A percentile compares a stretch with the other conserved stretches of the same genome.
Evolutionary conservation across 2,329 filamentous ascomycete genomes (phyloP).

Genomic region (Sphaerulina musiva): DNA sequence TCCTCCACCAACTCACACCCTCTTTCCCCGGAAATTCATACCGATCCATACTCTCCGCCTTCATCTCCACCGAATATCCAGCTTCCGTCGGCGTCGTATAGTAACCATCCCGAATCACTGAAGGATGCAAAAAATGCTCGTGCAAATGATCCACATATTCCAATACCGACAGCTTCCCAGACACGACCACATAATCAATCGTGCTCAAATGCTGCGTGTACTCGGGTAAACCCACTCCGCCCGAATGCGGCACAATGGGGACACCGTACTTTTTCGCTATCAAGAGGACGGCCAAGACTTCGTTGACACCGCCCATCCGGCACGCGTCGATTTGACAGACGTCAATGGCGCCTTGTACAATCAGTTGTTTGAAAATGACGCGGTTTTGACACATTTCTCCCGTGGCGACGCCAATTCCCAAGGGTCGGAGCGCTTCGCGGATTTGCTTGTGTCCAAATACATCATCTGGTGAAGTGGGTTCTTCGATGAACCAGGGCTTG

Average conservation of each 20-base stretch:
- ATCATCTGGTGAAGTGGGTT: constrained; percentile 85
- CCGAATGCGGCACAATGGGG: constrained; percentile 81
- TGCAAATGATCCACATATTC: constrained; percentile 93
- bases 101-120: constrained; percentile 73
- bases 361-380: constrained; percentile 87
- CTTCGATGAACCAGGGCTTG: constrained; percentile 80
- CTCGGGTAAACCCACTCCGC: constrained; percentile 83
- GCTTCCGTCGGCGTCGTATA: constrained; percentile 78
- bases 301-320: constrained; percentile 82
- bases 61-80: constrained; percentile 93
- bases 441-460: constrained; percentile 82
- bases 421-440: constrained; percentile 67
- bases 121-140: constrained; percentile 83
- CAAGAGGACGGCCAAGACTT: constrained; percentile 81
- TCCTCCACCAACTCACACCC: constrained; percentile 79
- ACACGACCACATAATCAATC: constrained; percentile 86
- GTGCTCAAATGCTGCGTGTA: constrained; percentile 91
- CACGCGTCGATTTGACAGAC: constrained; percentile 88
- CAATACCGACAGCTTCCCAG: constrained; percentile 65
- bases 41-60: constrained; percentile 73
- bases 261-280: constrained; percentile 74
- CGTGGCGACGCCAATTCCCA: constrained; percentile 76
- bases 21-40: constrained; percentile 71
- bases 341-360: constrained; percentile 72
- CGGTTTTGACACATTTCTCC: constrained; percentile 96